A percentile compares a stretch with the other conserved stretches of the same genome.
Conservation (phyloP, 257 asterid species). For the Dorcoceras hygrometricum region DNA sequence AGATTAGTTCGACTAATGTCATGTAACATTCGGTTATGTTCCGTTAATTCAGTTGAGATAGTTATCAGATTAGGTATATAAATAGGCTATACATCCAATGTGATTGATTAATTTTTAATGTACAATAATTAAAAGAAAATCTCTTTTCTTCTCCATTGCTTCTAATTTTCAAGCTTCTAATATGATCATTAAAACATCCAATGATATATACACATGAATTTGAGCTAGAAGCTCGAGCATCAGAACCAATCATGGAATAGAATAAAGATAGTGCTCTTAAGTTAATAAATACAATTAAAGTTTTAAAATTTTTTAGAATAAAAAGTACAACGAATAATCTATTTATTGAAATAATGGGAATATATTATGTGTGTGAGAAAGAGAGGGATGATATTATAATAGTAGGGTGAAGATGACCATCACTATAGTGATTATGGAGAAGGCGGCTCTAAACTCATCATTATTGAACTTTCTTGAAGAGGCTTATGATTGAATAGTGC, state of each 20-base stretch:
- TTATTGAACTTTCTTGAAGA: constrained; percentile 12
- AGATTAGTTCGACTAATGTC: no score
- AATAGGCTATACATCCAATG: no score
- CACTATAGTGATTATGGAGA: constrained; percentile 32
- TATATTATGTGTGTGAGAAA: constrained; percentile 1
- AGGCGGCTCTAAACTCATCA: constrained; percentile 27
- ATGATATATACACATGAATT: not conserved
- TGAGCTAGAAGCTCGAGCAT: not conserved
- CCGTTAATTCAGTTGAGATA: no score
- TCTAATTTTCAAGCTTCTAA: no score
- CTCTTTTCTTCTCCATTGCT: no score
- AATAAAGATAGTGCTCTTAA: not conserved
- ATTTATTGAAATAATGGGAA: constrained; percentile 7
- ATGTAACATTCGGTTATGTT: no score
- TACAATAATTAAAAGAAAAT: no score
- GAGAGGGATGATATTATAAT: not conserved
- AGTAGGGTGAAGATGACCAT: constrained; percentile 24
- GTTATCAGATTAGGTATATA: no score
- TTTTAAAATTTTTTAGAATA: not conserved
- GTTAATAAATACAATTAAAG: no score
- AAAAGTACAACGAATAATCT: constrained; percentile 5
- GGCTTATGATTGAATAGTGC: constrained; percentile 2
- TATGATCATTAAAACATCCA: no score
- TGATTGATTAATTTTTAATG: no score
- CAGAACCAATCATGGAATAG: not conserved